These are phyloP conservation scores for Ogataea saltuana DNA, from an alignment of 805 yeast species.

Conservation along the genomic window DNA sequence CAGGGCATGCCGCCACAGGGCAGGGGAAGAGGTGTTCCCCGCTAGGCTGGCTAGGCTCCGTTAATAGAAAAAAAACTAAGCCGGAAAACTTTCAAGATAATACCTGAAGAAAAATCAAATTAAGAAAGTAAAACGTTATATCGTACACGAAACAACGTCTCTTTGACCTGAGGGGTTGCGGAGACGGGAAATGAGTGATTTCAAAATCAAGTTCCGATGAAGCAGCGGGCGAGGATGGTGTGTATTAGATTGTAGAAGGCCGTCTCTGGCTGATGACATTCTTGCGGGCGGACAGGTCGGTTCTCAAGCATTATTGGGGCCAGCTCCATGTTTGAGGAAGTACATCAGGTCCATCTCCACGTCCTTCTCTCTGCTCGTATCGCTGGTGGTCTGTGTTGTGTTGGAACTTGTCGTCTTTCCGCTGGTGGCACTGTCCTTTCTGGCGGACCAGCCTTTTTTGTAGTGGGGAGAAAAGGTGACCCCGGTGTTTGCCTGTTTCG, in stretches of 20 bases:
- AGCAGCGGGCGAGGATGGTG: no score
- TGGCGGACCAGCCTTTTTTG: slow-evolving; percentile 15
- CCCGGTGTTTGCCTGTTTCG: slow-evolving; percentile 5
- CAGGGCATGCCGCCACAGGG: slow-evolving; percentile 30
- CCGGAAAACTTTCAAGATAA: no score
- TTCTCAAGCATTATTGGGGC: neutral
- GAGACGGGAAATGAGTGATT: no score
- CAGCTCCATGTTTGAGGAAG: slow-evolving; percentile 24
- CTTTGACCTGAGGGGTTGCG: no score
- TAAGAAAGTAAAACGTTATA: no score
- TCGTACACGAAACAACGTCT: no score
- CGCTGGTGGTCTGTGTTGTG: slow-evolving; percentile 11
- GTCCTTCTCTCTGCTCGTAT: slow-evolving; percentile 15
- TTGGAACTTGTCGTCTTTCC: slow-evolving; percentile 16
- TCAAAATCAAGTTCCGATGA: no score
- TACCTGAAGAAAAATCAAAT: no score
- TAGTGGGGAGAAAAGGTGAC: slow-evolving; percentile 6
- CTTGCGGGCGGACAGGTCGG: no score
- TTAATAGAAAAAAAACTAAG: neutral
- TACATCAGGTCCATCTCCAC: slow-evolving; percentile 27
- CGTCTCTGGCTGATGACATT: no score
- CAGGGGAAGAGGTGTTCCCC: slow-evolving; percentile 73
- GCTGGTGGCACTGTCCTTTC: slow-evolving; percentile 24
- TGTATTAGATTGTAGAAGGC: no score
- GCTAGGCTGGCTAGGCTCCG: slow-evolving; percentile 12